Evolutionary conservation across 2,329 filamentous ascomycete genomes (phyloP).

Genomic region (Aspergillus flavus): DNA sequence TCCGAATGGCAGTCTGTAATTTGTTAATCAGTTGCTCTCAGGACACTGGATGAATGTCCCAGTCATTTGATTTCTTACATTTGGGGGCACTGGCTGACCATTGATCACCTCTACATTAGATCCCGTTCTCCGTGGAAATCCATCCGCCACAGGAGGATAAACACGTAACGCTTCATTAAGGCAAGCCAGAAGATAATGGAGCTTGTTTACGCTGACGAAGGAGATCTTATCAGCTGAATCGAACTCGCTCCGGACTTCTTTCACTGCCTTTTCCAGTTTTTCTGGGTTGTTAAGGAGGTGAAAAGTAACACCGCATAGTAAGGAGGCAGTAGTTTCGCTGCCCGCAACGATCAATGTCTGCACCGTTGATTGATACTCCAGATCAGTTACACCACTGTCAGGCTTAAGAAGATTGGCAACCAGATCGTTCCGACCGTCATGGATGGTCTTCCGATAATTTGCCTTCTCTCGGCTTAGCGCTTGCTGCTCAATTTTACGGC

Average conservation of each 20-base stretch:
- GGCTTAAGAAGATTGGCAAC: slow-evolving; percentile 5
- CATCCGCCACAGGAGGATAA: slow-evolving; percentile 43
- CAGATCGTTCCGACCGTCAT: slow-evolving; percentile 5
- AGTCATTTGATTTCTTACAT: not conserved
- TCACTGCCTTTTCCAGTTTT: not conserved
- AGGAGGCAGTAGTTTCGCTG: slow-evolving; percentile 10
- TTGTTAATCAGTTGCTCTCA: not conserved
- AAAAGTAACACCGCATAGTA: slow-evolving; percentile 5
- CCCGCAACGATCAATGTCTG: slow-evolving; percentile 10
- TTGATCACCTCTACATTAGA: slow-evolving; percentile 5
- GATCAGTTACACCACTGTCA: slow-evolving; percentile 1
- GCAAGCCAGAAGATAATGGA: slow-evolving; percentile 50
- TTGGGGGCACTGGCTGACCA: slow-evolving; percentile 1
- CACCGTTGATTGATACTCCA: slow-evolving; percentile 8
- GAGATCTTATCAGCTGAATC: not conserved
- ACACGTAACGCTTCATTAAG: slow-evolving; percentile 53
- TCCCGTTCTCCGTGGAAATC: slow-evolving; percentile 7
- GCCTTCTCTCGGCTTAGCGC: slow-evolving; percentile 1
- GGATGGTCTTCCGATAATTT: slow-evolving; percentile 4
- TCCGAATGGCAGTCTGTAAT: slow-evolving; percentile 3
- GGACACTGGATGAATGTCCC: no score
- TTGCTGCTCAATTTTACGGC: slow-evolving; percentile 3
- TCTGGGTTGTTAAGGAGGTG: slow-evolving; percentile 5
- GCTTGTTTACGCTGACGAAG: slow-evolving; percentile 6
- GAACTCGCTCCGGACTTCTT: slow-evolving; percentile 7